Evolutionary conservation across 108 stramenopile genomes (phyloP).

Genomic region (Nannochloropsis granulata): DNA sequence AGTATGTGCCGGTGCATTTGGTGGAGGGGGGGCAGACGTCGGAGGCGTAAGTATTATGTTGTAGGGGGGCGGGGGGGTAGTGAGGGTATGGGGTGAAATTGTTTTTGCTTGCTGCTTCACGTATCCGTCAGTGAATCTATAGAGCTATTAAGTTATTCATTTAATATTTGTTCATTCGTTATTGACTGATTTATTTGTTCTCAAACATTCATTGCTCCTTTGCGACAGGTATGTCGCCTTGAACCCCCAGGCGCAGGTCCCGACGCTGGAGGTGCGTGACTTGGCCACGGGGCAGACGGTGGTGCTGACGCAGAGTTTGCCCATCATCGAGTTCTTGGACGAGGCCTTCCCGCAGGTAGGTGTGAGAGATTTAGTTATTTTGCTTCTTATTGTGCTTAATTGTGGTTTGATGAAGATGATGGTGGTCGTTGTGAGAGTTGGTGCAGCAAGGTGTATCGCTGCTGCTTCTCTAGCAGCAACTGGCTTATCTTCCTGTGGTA

Average conservation of each 20-base stretch:
- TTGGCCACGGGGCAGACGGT: conserved; percentile 1
- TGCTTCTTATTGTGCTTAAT: too few species aligned
- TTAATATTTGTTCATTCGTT: not conserved
- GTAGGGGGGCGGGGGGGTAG: not conserved
- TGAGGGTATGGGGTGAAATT: not conserved
- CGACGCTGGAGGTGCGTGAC: conserved; percentile 49
- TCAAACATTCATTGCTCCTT: too few species aligned
- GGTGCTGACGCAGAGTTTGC: conserved; percentile 45
- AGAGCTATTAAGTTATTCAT: too few species aligned
- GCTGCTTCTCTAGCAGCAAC: too few species aligned
- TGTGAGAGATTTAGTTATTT: not conserved
- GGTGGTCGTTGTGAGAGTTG: too few species aligned
- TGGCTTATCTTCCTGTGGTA: too few species aligned
- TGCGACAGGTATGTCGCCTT: conserved; percentile 15
- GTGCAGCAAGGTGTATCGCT: too few species aligned
- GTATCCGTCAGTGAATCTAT: too few species aligned
- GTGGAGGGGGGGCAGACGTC: conserved; percentile 26
- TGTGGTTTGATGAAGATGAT: too few species aligned
- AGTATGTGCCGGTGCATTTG: conserved; percentile 39
- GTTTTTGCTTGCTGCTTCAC: too few species aligned
- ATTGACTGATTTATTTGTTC: too few species aligned
- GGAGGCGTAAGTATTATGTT: not conserved
- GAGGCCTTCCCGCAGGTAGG: conserved; percentile 40
- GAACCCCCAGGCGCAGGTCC: conserved; percentile 51
- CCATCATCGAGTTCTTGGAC: conserved; percentile 63